Evolutionary conservation across 2,329 filamentous ascomycete species (phyloP).

Genomic region (Colletotrichum gigasporum): DNA sequence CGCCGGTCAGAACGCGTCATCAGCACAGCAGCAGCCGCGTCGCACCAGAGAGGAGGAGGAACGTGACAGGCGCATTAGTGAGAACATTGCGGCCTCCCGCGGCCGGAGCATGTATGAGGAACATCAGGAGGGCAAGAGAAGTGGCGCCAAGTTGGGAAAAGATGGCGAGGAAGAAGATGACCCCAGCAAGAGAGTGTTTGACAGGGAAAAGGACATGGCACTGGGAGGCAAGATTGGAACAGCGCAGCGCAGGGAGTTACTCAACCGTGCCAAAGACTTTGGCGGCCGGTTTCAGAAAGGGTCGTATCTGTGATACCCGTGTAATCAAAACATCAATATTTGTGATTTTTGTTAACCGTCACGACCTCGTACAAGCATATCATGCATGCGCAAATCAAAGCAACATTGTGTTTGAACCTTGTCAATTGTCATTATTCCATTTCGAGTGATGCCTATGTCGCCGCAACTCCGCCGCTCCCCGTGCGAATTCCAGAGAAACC

Average conservation of each 20-base stretch:
- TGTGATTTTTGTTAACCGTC: conserved; percentile 20
- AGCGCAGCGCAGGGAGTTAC: conserved; percentile 79
- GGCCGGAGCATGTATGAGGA: conserved; percentile 69
- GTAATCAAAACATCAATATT: conserved; percentile 52
- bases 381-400: conserved; percentile 46
- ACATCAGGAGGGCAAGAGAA: conserved; percentile 54
- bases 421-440: conserved; percentile 32
- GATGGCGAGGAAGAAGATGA: conserved; percentile 81
- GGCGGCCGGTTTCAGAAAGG: conserved; percentile 83
- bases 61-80: conserved; percentile 55
- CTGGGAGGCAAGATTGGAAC: conserved; percentile 76
- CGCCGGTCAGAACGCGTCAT: conserved; percentile 41
- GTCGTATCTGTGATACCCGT: conserved; percentile 59
- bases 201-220: conserved; percentile 93
- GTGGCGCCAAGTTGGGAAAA: conserved; percentile 38
- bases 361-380: conserved; percentile 25
- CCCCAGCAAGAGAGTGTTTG: conserved; percentile 88
- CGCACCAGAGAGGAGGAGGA: conserved; percentile 68
- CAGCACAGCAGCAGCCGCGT: conserved; percentile 50
- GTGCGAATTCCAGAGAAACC: conserved; percentile 29
- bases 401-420: conserved; percentile 40
- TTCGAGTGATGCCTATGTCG: conserved; percentile 29
- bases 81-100: conserved; percentile 62
- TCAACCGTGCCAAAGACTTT: conserved; percentile 84
- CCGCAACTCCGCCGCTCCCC: conserved; percentile 35